phyloP scores from a whole-genome alignment of 2,329 filamentous ascomycete genomes.

The Diaporthe vexans region DNA sequence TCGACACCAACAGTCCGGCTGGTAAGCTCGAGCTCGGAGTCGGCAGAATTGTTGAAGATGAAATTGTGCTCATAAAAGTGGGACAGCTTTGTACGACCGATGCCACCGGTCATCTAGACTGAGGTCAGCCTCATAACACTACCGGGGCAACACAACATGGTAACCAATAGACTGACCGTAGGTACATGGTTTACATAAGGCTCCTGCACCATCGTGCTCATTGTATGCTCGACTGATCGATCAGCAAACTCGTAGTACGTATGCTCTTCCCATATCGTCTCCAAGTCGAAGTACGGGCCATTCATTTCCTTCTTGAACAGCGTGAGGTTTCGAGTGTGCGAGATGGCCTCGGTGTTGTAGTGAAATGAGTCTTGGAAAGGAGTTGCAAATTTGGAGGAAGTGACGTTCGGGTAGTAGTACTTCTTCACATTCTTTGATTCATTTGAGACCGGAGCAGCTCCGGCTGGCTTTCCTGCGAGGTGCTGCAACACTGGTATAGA shows the following conservation, averaged over 20 bases:
- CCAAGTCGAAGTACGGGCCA: slow-evolving; percentile 80
- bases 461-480: slow-evolving; percentile 35
- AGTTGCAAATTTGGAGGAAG: slow-evolving; percentile 37
- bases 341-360: slow-evolving; percentile 53
- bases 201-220: slow-evolving; percentile 63
- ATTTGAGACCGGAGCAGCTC: background rate
- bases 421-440: slow-evolving; percentile 25
- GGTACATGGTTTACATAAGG: slow-evolving; percentile 80
- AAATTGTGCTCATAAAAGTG: slow-evolving; percentile 81
- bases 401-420: slow-evolving; percentile 38
- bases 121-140: background rate
- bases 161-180: slow-evolving; percentile 61
- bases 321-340: slow-evolving; percentile 75
- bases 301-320: slow-evolving; percentile 74
- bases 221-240: slow-evolving; percentile 78
- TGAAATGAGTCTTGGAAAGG: slow-evolving; percentile 44
- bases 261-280: slow-evolving; percentile 85
- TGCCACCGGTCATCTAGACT: slow-evolving; percentile 73
- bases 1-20: slow-evolving; percentile 81
- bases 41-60: slow-evolving; percentile 79
- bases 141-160: background rate
- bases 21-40: slow-evolving; percentile 77
- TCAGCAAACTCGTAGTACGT: slow-evolving; percentile 79
- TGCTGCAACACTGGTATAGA: slow-evolving; percentile 39
- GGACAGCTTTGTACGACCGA: slow-evolving; percentile 74